Conservation (phyloP, 306 rosid genomes). For the Arachis hypogaea region DNA sequence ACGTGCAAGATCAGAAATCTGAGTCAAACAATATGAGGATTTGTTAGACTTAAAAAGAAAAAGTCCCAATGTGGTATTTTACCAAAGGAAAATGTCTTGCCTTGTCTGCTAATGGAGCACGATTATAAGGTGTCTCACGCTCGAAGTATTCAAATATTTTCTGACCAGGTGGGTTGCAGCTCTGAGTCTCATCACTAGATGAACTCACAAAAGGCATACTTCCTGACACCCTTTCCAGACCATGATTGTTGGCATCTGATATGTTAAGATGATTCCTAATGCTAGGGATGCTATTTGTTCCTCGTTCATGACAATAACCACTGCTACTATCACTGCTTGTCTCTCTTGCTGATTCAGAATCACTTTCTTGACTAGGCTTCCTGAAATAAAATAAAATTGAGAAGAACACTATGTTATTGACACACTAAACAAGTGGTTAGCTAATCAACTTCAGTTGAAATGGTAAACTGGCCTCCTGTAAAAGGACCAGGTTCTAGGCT, state of each 20-base stretch:
- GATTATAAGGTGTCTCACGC: constrained; percentile 76
- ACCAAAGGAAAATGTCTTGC: constrained; percentile 52
- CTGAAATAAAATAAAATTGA: constrained; percentile 48
- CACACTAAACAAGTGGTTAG: constrained; percentile 3
- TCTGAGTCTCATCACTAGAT: constrained; percentile 75
- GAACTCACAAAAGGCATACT: constrained; percentile 59
- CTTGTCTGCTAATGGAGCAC: constrained; percentile 89
- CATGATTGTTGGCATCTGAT: constrained; percentile 50
- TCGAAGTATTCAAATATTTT: constrained; percentile 76
- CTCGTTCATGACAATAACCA: constrained; percentile 64
- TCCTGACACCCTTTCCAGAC: constrained; percentile 50
- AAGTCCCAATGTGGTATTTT: not conserved
- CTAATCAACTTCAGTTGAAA: constrained; percentile 23
- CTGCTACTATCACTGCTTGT: constrained; percentile 81
- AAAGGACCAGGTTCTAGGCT: not conserved
- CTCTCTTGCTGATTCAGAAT: constrained; percentile 82
- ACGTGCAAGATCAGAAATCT: constrained; percentile 71
- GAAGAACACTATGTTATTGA: constrained; percentile 4
- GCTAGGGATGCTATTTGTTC: constrained; percentile 44
- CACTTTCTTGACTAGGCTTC: constrained; percentile 76
- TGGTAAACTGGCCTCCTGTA: not conserved
- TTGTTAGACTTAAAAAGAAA: constrained; percentile 38
- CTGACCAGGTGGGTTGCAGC: constrained; percentile 63
- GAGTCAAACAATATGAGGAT: constrained; percentile 41
- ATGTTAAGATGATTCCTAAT: constrained; percentile 47